phyloP scores from a whole-genome alignment of 2,329 filamentous ascomycete species.

The Cladosporium sp. region DNA sequence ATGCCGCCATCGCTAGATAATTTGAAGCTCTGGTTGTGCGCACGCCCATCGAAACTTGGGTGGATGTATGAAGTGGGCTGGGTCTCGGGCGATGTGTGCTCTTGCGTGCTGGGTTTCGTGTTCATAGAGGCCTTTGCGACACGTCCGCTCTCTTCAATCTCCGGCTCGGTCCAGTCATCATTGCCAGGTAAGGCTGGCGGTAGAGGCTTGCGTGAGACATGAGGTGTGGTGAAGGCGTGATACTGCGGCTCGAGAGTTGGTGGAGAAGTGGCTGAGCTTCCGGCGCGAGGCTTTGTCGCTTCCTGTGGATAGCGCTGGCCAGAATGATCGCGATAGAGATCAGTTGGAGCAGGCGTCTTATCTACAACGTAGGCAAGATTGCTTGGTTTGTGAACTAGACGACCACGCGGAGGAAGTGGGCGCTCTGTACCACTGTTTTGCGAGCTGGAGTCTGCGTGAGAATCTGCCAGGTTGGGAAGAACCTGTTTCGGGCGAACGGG shows the following conservation, averaged over 20 bases:
- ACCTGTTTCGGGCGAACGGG: neutral
- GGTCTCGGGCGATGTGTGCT: neutral
- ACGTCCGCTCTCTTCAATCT: neutral
- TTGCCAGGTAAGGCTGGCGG: neutral
- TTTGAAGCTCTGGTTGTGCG: neutral
- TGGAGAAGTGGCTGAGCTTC: neutral
- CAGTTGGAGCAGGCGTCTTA: neutral
- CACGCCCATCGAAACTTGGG: neutral
- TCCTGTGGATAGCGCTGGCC: conserved; percentile 25
- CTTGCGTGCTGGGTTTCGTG: neutral
- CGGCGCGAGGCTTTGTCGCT: conserved; percentile 6
- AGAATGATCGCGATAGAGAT: conserved; percentile 26
- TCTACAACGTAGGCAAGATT: neutral
- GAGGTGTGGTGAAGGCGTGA: neutral
- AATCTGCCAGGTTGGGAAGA: neutral
- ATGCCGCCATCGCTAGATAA: neutral
- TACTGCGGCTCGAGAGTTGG: neutral
- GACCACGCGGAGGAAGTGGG: neutral
- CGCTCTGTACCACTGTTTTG: neutral
- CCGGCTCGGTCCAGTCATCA: neutral
- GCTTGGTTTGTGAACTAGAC: neutral
- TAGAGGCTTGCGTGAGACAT: neutral
- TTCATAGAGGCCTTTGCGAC: neutral
- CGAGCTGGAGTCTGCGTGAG: neutral
- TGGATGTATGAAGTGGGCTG: neutral